Base-by-base conservation (phyloP, 768 basidiomycete genomes). In the Lactarius deliciosus region DNA sequence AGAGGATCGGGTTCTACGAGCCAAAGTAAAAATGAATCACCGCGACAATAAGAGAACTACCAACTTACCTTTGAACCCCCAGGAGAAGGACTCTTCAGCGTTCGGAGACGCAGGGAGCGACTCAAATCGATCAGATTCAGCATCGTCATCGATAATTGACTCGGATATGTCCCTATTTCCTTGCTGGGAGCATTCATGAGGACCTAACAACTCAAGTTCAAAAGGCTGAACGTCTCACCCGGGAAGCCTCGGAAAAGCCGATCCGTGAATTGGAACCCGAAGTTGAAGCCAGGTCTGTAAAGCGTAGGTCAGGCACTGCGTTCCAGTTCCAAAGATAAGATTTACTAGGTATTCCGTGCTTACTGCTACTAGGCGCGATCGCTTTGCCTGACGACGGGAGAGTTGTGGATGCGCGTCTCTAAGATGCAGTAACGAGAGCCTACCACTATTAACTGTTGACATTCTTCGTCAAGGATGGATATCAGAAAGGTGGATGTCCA, bases 51-150 rank as follows among this genome's bases (percentile, higher is more conserved):
- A 28, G 22, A 32, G 9, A 55, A 38, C 8, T 25, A 36, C 11
- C 15, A 15, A 58, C 65, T 61, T 41, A 18, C 65, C 65, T 10
- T 53, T 53, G 50, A 53, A 53, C 5, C 36, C 50, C 61, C 56
- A 63, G 22, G 54, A 59, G 2, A 18, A 54, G 13, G 22, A 18
- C 4, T 30, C 58, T 15, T 68, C 57, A 11, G 40, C 41, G 0
- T 43, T 32, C 18, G 66, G 66, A 10, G 66, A 60, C 43, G 30
- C 62, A 40, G 66, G 66, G 11, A 56, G 16, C 22, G 66, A 68
- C 34, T 60, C 60, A 28, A 68, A 64, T 28, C 25, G 34, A 60
- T 68, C 66, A 28, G 66, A 68, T 4, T 68, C 63, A 1, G 57
- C 11, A 50, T 13, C 61, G 9, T 18, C 50, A 38, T 63, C 53